phyloP scores from a whole-genome alignment of 179 eudicot genomes.

The Gypsophila paniculata region DNA sequence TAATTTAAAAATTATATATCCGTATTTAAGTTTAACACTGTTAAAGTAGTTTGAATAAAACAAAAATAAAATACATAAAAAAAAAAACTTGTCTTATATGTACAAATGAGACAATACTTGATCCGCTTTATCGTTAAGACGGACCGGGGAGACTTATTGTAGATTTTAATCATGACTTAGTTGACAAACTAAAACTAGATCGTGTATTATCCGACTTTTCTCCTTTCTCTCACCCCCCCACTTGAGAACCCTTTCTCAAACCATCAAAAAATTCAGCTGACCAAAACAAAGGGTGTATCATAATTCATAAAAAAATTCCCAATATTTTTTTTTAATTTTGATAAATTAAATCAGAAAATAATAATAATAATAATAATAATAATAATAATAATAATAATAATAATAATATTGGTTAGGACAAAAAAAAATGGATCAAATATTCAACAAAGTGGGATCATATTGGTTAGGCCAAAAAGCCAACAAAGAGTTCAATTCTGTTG shows the following conservation, averaged over 20 bases:
- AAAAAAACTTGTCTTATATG: too few species aligned
- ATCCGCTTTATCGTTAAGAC: too few species aligned
- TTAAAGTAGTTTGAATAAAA: too few species aligned
- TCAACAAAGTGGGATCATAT: constrained; percentile 82
- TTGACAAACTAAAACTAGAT: not conserved
- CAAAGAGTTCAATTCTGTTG: constrained; percentile 75
- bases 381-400: too few species aligned
- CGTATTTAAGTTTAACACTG: too few species aligned
- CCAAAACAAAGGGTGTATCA: not conserved
- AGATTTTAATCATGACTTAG: too few species aligned
- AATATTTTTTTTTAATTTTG: not conserved
- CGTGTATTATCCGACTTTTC: not conserved
- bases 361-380: too few species aligned
- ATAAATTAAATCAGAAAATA: not conserved
- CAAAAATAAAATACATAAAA: too few species aligned
- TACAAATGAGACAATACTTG: too few species aligned
- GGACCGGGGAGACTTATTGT: too few species aligned
- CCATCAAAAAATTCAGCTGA: constrained; percentile 4
- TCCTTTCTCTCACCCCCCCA: not conserved
- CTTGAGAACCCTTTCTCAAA: constrained; percentile 14
- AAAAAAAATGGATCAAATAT: constrained; percentile 60
- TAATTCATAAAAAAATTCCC: not conserved
- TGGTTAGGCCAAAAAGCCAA: constrained; percentile 80
- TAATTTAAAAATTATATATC: too few species aligned
- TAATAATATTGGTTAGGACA: too few species aligned